A percentile compares a stretch with the other conserved stretches of the same genome.
These are phyloP conservation scores for Metarhizium humberi DNA, from an alignment of 2,329 filamentous ascomycete genomes.

Conservation along the genomic window DNA sequence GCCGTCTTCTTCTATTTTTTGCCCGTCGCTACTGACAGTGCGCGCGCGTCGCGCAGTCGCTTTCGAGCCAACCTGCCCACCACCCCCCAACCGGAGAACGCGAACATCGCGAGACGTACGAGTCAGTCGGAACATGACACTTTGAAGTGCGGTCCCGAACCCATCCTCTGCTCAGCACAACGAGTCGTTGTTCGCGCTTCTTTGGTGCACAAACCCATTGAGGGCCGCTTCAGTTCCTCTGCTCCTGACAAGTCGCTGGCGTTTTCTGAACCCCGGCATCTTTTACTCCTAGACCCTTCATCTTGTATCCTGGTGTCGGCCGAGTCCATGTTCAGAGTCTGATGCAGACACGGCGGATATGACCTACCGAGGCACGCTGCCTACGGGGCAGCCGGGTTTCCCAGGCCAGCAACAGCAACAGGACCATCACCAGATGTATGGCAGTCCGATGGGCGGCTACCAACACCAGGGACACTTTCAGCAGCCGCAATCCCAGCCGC, in stretches of 20 bases:
- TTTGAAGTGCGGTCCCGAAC: background rate
- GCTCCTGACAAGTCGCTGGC: background rate
- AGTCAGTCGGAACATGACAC: background rate
- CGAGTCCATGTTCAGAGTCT: slow-evolving; percentile 1
- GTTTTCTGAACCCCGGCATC: background rate
- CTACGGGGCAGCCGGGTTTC: slow-evolving; percentile 18
- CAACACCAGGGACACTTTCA: slow-evolving; percentile 13
- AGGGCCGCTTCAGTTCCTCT: background rate
- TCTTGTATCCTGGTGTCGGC: background rate
- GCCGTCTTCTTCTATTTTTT: background rate
- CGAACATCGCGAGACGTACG: background rate
- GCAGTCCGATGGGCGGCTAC: slow-evolving; percentile 12
- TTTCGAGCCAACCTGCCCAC: background rate
- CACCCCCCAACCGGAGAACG: background rate
- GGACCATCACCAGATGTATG: slow-evolving; percentile 12
- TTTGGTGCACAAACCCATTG: background rate
- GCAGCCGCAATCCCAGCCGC: slow-evolving; percentile 11
- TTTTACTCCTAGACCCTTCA: background rate
- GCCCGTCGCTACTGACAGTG: background rate
- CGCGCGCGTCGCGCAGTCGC: background rate
- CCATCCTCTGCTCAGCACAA: background rate
- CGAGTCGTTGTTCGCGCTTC: background rate
- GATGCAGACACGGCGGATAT: slow-evolving; percentile 19
- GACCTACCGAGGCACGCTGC: slow-evolving; percentile 24
- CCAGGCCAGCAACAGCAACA: slow-evolving; percentile 15